Base-by-base conservation (phyloP, 2,329 filamentous ascomycete species). In the Balansia obtecta region DNA sequence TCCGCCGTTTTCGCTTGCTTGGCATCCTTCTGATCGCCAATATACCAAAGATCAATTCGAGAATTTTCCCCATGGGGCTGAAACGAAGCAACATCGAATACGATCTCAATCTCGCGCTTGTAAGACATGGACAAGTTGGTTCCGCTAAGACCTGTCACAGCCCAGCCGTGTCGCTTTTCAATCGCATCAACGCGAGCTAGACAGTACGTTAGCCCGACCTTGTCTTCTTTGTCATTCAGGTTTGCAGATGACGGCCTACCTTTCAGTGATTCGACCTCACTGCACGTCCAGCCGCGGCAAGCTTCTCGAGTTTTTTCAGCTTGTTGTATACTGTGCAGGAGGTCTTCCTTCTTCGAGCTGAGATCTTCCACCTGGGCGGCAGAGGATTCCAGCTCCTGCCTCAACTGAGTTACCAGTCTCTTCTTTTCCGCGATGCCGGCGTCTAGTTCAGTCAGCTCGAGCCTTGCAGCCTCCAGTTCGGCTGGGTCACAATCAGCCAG, bases 231-330 rank as follows among this genome's bases (percentile, higher is more conserved):
- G 33, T n/a, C 20, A 11, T 15, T 41, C 16, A n/a, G 20, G 37
- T 8, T n/a, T 30, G n/a, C 37, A 22, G 22, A 1, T 15, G 13
- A 7, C 16, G 34, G 44, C 61, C 32, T 74, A 87, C 86, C 78
- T 76, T 90, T 89, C n/a, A 95, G 72, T 39, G 73, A 71, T 55
- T 77, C 77, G 55, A 97, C 87, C 67, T 97, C 93, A 30, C 77
- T 82, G 48, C 83, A 80, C 51, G 84, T 91, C 84, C 90, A 96
- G 39, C 91, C 90, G 49, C 90, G 82, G 63, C 86, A 95, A 60
- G 95, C 86, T 63, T 96, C 89, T 54, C 86, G 80, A 27, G 94
- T 74, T 55, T 82, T 83, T 64, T 96, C 89, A 0, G 90, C 87
- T 59, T 88, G 83, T 52, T 80, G 77, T 52, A 95, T 96, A 45